Conservation (phyloP, 805 yeast species). For the Kockiozyma suomiensis region DNA sequence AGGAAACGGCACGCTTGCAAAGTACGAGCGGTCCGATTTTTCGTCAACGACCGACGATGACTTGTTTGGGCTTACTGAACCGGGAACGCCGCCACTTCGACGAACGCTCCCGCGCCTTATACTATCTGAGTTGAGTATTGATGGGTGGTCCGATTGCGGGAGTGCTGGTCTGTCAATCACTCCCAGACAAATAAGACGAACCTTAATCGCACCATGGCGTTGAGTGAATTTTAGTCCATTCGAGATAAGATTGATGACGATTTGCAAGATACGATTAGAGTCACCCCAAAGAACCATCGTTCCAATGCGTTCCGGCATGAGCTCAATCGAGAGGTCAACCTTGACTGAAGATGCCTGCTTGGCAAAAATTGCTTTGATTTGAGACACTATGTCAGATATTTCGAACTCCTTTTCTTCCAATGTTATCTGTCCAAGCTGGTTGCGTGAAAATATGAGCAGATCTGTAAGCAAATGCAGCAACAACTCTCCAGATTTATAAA, state of each 20-base stretch:
- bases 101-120: background rate
- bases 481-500: slow-evolving; percentile 89
- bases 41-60: background rate
- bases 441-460: slow-evolving; percentile 86
- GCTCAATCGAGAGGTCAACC: slow-evolving; percentile 63
- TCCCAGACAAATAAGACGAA: slow-evolving; percentile 44
- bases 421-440: slow-evolving; percentile 79
- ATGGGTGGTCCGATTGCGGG: background rate
- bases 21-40: background rate
- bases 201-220: slow-evolving; percentile 46
- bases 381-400: slow-evolving; percentile 78
- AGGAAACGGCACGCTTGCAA: background rate
- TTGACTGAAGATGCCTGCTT: slow-evolving; percentile 77
- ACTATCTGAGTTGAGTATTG: background rate
- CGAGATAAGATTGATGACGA: slow-evolving; percentile 88
- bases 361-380: slow-evolving; percentile 80
- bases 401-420: slow-evolving; percentile 82
- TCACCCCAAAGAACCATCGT: slow-evolving; percentile 80
- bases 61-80: background rate
- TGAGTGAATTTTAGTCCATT: slow-evolving; percentile 93
- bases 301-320: slow-evolving; percentile 55
- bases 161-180: slow-evolving; percentile 59
- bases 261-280: slow-evolving; percentile 85
- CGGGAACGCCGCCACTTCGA: background rate
- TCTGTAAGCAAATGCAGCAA: slow-evolving; percentile 88